Percentiles rank a stretch among this genome's conserved stretches.
Conservation (phyloP, 768 basidiomycete species). For the Suillus clintonianus region DNA sequence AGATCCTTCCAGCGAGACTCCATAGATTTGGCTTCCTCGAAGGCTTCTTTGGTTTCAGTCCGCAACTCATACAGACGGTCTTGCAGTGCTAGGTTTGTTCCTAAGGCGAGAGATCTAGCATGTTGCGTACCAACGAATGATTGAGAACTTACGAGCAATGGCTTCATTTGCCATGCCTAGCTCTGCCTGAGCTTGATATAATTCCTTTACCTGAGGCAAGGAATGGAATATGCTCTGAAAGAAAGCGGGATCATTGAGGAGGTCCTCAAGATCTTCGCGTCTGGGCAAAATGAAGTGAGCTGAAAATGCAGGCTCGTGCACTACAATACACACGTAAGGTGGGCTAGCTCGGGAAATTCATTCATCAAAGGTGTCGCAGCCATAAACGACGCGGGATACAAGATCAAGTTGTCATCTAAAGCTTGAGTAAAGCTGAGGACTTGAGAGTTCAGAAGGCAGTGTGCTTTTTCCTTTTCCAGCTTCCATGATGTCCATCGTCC, state of each 20-base stretch:
- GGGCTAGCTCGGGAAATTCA: slow-evolving; percentile 74
- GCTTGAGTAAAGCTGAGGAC: background rate
- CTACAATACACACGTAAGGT: slow-evolving; percentile 59
- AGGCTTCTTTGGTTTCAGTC: slow-evolving; percentile 82
- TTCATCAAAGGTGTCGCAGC: slow-evolving; percentile 44
- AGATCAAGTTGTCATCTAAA: background rate
- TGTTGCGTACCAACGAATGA: slow-evolving; percentile 11
- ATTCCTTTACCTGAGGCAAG: slow-evolving; percentile 66
- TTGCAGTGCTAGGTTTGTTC: slow-evolving; percentile 74
- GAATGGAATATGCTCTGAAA: slow-evolving; percentile 89
- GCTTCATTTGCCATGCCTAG: slow-evolving; percentile 83
- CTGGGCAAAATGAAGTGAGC: slow-evolving; percentile 41
- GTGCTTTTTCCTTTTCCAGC: slow-evolving; percentile 11
- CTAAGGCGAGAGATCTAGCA: slow-evolving; percentile 38
- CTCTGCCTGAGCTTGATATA: slow-evolving; percentile 76
- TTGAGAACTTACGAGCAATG: slow-evolving; percentile 69
- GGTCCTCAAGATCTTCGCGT: slow-evolving; percentile 88
- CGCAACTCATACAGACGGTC: slow-evolving; percentile 75
- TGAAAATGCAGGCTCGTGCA: background rate
- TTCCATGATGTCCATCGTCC: slow-evolving; percentile 63
- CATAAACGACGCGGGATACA: slow-evolving; percentile 18
- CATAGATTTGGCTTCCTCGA: slow-evolving; percentile 81
- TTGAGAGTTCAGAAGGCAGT: background rate
- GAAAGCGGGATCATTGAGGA: slow-evolving; percentile 77
- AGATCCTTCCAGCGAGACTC: slow-evolving; percentile 85